Conservation (phyloP, 1,139 yeast genomes). For the Protomyces inundatus region DNA sequence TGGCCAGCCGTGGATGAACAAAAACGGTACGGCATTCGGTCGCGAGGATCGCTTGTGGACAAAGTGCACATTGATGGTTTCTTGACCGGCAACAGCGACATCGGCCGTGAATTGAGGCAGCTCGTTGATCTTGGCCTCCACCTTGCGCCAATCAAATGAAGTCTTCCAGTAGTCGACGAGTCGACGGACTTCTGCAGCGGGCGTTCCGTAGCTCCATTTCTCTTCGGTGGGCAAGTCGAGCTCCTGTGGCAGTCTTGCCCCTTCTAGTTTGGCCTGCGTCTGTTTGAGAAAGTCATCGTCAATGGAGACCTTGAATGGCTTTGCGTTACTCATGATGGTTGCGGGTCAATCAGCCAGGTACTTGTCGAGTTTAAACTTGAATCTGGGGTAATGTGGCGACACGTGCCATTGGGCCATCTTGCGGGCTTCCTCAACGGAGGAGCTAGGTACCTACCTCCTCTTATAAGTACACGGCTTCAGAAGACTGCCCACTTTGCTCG, state of each 20-base stretch:
- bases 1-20: constrained; percentile 26
- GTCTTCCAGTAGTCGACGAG: constrained; percentile 20
- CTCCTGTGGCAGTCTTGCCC: constrained; percentile 15
- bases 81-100: constrained; percentile 12
- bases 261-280: constrained; percentile 12
- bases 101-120: constrained; percentile 17
- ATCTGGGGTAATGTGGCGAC: neutral
- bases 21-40: constrained; percentile 19
- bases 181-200: constrained; percentile 3
- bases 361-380: neutral
- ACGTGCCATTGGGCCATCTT: neutral
- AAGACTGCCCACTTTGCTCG: constrained; percentile 80
- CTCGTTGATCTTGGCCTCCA: constrained; percentile 17
- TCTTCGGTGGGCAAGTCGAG: constrained; percentile 8
- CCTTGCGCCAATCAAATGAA: constrained; percentile 19
- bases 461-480: constrained; percentile 94
- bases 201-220: constrained; percentile 21
- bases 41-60: constrained; percentile 20
- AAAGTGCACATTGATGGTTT: constrained; percentile 19
- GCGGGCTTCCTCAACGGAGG: neutral
- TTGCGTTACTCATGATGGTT: constrained; percentile 4
- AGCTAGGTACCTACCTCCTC: constrained; percentile 51
- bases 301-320: constrained; percentile 32
- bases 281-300: constrained; percentile 4
- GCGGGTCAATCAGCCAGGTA: neutral